Evolutionary conservation across 306 rosid species (phyloP), one percentile per base, ranked within the genome.

Genomic region (Gastrolobium bilobum): DNA sequence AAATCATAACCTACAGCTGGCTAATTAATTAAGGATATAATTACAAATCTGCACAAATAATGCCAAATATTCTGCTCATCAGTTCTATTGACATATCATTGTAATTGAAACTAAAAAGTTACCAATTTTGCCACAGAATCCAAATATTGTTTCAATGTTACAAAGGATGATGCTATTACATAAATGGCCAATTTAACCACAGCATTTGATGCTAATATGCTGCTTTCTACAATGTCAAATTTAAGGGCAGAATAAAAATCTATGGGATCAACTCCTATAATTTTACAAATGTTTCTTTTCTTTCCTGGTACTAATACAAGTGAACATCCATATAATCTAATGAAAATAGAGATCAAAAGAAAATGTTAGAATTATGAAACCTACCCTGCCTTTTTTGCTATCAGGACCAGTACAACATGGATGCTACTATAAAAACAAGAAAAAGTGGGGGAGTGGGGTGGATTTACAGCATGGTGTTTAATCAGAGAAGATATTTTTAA

Each of bases 401-500:
- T 77, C 60, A 88, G 81, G 84, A 80, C 82, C 80, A 73, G 67
- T 77, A 63, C 71, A 82, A 44, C 29, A 65, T 47, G 83, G 78
- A 77, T 81, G 87, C 62, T 73, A 81, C 83, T 71, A 66, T 80
- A 68, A 72, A 64, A 71, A 39, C 7, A 2, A 4, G 13, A 62
- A n/a, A 40, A 40, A n/a, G 35, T 39, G 57, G 44, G 13, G 6
- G 37, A 46, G 69, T 6, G 58, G 72, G 76, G 73, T 43, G 87
- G 84, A 90, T 90, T 83, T 88, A 88, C 91, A 92, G 31, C 26
- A 54, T 70, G 86, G 83, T 67, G 57, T 73, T 77, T 59, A 73
- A 76, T 43, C 40, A 60, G 61, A 61, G 65, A 62, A 70, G 69
- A 79, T 61, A 57, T n/a, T 71, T 78, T 48, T 51, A 85, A 64